Conservation (phyloP, 768 basidiomycete genomes). For the Cubamyces sp. region DNA sequence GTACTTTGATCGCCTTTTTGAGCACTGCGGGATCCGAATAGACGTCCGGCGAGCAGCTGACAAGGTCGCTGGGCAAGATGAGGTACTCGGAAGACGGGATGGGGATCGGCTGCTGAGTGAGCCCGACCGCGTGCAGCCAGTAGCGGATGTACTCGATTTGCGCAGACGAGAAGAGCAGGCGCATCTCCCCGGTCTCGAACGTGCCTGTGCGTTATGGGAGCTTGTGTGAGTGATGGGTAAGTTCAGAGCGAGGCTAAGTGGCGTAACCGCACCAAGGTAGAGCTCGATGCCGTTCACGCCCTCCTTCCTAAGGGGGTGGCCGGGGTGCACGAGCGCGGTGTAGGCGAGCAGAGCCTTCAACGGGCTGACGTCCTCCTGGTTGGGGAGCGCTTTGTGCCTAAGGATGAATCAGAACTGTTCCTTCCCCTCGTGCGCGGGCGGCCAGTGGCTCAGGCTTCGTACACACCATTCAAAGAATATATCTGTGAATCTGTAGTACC, state of each 20-base stretch:
- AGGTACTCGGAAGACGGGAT: slow-evolving; percentile 82
- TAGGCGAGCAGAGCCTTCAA: slow-evolving; percentile 75
- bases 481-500: slow-evolving; percentile 85
- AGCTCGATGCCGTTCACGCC: slow-evolving; percentile 71
- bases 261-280: slow-evolving; percentile 56
- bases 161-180: slow-evolving; percentile 81
- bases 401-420: neutral
- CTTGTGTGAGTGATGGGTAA: neutral
- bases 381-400: slow-evolving; percentile 63
- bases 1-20: slow-evolving; percentile 62
- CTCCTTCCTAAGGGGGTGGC: slow-evolving; percentile 70
- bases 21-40: slow-evolving; percentile 60
- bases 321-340: slow-evolving; percentile 67
- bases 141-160: slow-evolving; percentile 87
- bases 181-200: slow-evolving; percentile 69
- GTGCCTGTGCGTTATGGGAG: slow-evolving; percentile 48
- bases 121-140: slow-evolving; percentile 75
- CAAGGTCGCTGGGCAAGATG: slow-evolving; percentile 59
- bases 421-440: neutral
- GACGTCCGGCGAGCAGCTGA: slow-evolving; percentile 58
- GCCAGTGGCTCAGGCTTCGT: neutral
- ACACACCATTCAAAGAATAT: slow-evolving; percentile 76
- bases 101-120: slow-evolving; percentile 67
- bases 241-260: neutral
- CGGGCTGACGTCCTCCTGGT: slow-evolving; percentile 58